phyloP scores from a whole-genome alignment of 2,329 filamentous ascomycete species.

The Macrophomina pseudophaseolina region DNA sequence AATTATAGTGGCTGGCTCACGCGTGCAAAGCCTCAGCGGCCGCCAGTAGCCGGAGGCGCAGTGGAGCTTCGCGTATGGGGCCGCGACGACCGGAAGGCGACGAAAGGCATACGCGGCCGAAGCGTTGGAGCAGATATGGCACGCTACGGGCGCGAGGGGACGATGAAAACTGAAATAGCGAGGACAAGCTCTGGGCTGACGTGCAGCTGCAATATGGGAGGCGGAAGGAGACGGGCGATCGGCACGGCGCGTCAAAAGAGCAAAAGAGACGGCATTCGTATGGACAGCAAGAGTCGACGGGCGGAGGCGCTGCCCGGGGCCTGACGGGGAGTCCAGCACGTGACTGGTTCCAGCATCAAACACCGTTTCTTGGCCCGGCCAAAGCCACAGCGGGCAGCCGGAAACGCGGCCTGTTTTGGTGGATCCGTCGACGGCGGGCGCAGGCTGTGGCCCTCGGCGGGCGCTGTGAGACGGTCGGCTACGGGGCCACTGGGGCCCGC shows the following conservation, averaged over 20 bases:
- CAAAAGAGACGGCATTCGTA: neutral
- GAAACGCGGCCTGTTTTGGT: constrained; percentile 5
- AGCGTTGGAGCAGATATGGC: neutral
- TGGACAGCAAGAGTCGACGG: neutral
- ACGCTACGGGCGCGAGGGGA: neutral
- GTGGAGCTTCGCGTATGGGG: constrained; percentile 3
- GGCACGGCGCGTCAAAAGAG: neutral
- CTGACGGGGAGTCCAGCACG: neutral
- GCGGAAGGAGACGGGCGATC: neutral
- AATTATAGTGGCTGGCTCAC: neutral
- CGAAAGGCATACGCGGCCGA: neutral
- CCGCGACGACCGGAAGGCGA: neutral
- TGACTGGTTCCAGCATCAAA: neutral
- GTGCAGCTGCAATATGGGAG: neutral
- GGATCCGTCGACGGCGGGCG: neutral
- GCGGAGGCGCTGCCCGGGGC: neutral
- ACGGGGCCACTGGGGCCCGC: neutral
- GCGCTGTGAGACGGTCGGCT: constrained; percentile 14
- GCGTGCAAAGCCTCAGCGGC: neutral
- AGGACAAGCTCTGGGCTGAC: neutral
- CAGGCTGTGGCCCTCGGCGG: neutral
- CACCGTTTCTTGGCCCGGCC: neutral
- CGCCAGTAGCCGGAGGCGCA: neutral
- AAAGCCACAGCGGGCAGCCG: constrained; percentile 1
- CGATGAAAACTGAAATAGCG: neutral